These are phyloP conservation scores for Aureobasidium sp. DNA, from an alignment of 2,329 filamentous ascomycete genomes.

Conservation along the genomic window DNA sequence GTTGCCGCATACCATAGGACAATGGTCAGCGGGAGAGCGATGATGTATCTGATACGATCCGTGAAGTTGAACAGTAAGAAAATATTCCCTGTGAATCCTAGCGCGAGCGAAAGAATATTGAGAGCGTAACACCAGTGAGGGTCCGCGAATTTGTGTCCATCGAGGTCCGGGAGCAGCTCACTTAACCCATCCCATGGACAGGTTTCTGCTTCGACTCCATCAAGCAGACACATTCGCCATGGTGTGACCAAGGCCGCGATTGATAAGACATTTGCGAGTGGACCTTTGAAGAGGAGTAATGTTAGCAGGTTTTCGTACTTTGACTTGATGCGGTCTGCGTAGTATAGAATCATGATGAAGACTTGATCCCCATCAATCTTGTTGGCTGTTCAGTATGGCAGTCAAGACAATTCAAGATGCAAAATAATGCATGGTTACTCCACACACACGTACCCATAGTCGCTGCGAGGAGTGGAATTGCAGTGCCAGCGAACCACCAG, in stretches of 20 bases:
- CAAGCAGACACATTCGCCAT: constrained; percentile 57
- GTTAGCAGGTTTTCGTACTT: constrained; percentile 44
- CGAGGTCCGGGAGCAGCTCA: constrained; percentile 37
- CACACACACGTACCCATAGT: background rate
- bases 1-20: constrained; percentile 63
- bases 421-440: background rate
- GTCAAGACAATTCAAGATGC: background rate
- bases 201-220: constrained; percentile 22
- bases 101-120: constrained; percentile 67
- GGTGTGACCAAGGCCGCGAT: constrained; percentile 75
- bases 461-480: constrained; percentile 20
- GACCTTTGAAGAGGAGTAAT: constrained; percentile 47
- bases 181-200: constrained; percentile 21
- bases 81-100: constrained; percentile 69
- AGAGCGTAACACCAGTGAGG: constrained; percentile 64
- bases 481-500: constrained; percentile 30
- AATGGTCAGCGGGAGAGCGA: constrained; percentile 78
- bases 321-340: background rate
- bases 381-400: background rate
- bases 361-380: background rate
- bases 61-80: constrained; percentile 86
- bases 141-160: constrained; percentile 52
- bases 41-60: constrained; percentile 64
- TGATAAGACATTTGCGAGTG: constrained; percentile 78
- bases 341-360: background rate